phyloP scores from a whole-genome alignment of 2,329 filamentous ascomycete genomes.

The Fusarium albidum region DNA sequence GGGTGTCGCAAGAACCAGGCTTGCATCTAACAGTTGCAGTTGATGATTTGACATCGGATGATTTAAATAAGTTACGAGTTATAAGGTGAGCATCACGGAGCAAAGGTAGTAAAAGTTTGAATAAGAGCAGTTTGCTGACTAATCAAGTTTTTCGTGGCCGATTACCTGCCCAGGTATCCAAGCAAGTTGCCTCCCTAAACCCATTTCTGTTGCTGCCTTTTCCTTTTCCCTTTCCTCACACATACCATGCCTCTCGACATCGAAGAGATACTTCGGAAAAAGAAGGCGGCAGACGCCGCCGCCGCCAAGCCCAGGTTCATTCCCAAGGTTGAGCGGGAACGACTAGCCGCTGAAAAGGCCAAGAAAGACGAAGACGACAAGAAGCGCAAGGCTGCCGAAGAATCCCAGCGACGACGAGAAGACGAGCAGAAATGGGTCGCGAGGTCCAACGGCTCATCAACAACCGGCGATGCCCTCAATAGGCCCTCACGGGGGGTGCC shows the following conservation, averaged over 20 bases:
- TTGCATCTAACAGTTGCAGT: too few species aligned
- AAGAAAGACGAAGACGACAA: slow-evolving; percentile 72
- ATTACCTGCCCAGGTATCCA: too few species aligned
- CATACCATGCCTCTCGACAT: slow-evolving; percentile 69
- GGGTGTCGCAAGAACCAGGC: too few species aligned
- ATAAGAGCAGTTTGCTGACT: slow-evolving; percentile 5
- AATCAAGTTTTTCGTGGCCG: slow-evolving; percentile 5
- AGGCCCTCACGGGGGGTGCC: slow-evolving; percentile 56
- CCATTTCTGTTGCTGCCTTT: background rate
- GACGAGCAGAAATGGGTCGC: slow-evolving; percentile 58
- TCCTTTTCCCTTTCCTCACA: background rate
- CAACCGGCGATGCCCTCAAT: slow-evolving; percentile 36
- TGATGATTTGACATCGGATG: too few species aligned
- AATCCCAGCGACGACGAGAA: slow-evolving; percentile 77
- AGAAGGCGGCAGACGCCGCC: slow-evolving; percentile 84
- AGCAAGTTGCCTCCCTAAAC: background rate
- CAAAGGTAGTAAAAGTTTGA: too few species aligned
- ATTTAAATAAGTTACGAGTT: too few species aligned
- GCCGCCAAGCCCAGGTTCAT: slow-evolving; percentile 89
- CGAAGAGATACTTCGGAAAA: slow-evolving; percentile 84
- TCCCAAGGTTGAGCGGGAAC: slow-evolving; percentile 82
- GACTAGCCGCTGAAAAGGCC: slow-evolving; percentile 79
- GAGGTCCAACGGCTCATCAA: slow-evolving; percentile 40
- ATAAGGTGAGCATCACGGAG: too few species aligned
- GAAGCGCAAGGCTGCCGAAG: slow-evolving; percentile 55